Conservation (phyloP, 192 early-diverging fungal genomes). For the Entomortierella parvispora region DNA sequence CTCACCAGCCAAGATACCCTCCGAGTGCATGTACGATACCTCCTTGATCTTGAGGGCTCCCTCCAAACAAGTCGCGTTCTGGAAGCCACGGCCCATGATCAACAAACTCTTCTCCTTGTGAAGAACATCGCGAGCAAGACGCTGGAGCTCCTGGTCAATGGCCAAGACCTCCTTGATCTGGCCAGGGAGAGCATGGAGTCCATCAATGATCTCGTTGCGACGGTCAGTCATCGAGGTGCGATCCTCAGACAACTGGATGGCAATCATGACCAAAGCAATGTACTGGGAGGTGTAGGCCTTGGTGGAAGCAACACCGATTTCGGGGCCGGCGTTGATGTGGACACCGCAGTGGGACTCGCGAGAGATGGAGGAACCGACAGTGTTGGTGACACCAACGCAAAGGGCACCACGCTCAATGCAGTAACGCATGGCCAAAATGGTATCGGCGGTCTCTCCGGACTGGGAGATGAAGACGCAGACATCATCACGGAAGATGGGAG, state of each 20-base stretch:
- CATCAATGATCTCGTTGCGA: conserved; percentile 94
- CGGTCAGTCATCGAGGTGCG: conserved; percentile 88
- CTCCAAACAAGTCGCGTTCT: conserved; percentile 97
- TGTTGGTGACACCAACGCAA: conserved; percentile 98
- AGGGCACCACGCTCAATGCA: conserved; percentile 97
- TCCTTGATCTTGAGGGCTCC: conserved; percentile 99
- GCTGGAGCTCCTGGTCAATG: conserved; percentile 82
- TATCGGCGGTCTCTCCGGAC: conserved; percentile 98
- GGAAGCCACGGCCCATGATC: conserved; percentile 97
- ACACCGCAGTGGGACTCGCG: conserved; percentile 99
- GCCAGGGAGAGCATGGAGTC: conserved; percentile 86
- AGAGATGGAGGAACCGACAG: conserved; percentile 94
- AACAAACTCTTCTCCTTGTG: conserved; percentile 90
- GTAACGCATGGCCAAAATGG: conserved; percentile 97
- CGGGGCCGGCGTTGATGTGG: conserved; percentile 99
- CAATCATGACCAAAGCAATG: conserved; percentile 98
- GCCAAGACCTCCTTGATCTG: conserved; percentile 95
- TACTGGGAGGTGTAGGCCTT: conserved; percentile 99
- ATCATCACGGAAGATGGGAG: conserved; percentile 99
- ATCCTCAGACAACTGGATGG: conserved; percentile 94
- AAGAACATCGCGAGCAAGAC: conserved; percentile 81
- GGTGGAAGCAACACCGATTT: conserved; percentile 98
- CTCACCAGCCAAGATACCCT: conserved; percentile 98
- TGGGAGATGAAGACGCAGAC: conserved; percentile 99
- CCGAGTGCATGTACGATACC: conserved; percentile 98